These are phyloP conservation scores for Ceriops decandra DNA, from an alignment of 345 rosid species.

Conservation along the genomic window DNA sequence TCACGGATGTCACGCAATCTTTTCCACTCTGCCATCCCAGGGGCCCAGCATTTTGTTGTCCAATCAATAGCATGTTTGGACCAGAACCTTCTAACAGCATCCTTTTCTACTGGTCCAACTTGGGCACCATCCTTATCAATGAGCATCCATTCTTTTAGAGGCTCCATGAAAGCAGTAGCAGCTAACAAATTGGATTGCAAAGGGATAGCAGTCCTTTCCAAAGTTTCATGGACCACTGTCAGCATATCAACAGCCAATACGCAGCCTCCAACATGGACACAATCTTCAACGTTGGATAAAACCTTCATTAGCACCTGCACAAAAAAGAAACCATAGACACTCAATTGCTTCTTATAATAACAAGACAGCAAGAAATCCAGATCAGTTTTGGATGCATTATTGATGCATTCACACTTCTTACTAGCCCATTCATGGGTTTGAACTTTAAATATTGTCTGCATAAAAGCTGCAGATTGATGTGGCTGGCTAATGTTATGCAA, in stretches of 20 bases:
- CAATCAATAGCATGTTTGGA: slow-evolving; percentile 85
- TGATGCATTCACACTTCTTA: neutral
- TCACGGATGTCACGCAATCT: slow-evolving; percentile 95
- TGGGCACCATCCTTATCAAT: slow-evolving; percentile 67
- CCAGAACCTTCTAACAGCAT: slow-evolving; percentile 91
- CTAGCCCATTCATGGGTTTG: neutral
- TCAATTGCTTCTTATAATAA: neutral
- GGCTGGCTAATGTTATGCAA: too few relatives aligned
- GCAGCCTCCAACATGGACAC: slow-evolving; percentile 97
- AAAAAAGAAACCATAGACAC: neutral
- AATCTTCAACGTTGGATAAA: slow-evolving; percentile 83
- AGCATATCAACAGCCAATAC: slow-evolving; percentile 97
- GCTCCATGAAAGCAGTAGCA: slow-evolving; percentile 99
- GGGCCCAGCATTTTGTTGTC: slow-evolving; percentile 89
- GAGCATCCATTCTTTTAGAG: slow-evolving; percentile 97
- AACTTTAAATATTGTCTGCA: too few relatives aligned
- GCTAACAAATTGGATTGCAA: slow-evolving; percentile 94
- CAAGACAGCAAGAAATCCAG: neutral
- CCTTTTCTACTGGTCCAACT: slow-evolving; percentile 95
- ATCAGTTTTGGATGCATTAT: neutral
- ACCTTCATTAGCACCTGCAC: slow-evolving; percentile 90
- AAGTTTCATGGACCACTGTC: slow-evolving; percentile 92
- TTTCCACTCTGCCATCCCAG: slow-evolving; percentile 97
- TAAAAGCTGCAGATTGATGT: too few relatives aligned
- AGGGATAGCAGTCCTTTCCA: slow-evolving; percentile 96